Conservation (phyloP, 495 filamentous ascomycete genomes). For the Tuber brumale region DNA sequence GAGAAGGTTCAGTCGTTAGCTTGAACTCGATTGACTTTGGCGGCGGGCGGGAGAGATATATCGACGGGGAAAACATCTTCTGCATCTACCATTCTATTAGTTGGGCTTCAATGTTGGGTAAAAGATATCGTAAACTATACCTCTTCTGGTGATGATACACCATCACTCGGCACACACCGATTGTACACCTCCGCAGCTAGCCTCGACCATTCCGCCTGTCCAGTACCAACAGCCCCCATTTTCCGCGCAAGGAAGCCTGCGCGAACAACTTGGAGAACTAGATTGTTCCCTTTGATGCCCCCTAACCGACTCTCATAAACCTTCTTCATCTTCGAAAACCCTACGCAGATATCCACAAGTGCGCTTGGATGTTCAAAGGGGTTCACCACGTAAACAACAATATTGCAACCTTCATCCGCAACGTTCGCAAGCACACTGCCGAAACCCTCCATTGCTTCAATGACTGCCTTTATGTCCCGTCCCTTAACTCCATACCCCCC, state of each 20-base stretch:
- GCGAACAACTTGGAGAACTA: constrained; percentile 79
- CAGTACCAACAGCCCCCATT: constrained; percentile 59
- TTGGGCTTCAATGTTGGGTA: background rate
- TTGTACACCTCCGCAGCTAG: constrained; percentile 83
- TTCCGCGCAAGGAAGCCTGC: constrained; percentile 61
- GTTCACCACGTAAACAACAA: constrained; percentile 84
- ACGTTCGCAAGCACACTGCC: constrained; percentile 47
- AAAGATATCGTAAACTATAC: constrained; percentile 23
- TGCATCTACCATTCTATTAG: constrained; percentile 17
- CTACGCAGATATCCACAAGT: constrained; percentile 68
- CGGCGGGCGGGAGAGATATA: constrained; percentile 65
- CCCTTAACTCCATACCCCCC: constrained; percentile 44
- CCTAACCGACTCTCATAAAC: constrained; percentile 55
- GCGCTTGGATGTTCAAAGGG: constrained; percentile 58
- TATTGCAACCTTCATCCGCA: constrained; percentile 52
- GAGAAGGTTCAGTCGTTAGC: constrained; percentile 57
- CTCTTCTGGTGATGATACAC: constrained; percentile 45
- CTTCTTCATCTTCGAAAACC: constrained; percentile 69
- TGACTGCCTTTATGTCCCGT: constrained; percentile 36
- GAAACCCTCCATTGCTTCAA: constrained; percentile 41
- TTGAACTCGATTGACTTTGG: constrained; percentile 75
- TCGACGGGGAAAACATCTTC: constrained; percentile 55
- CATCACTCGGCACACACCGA: constrained; percentile 61
- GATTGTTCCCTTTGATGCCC: constrained; percentile 57
- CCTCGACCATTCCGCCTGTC: constrained; percentile 58